Evolutionary conservation across 176 grass and related monocot genomes (phyloP).

Genomic region (barley (Hordeum vulgare)): MorexV3_pseudomolecules_assembly NC_058523.1:531813039-531813538

Average conservation of each 20-base stretch:
- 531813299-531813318: background rate
- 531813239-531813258: background rate
- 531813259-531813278: constrained; percentile 9
- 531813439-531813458: background rate
- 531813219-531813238: background rate
- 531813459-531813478: background rate
- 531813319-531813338: background rate
- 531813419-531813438: background rate
- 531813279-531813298: background rate
- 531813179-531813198: background rate
- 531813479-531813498: background rate
- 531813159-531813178: background rate
- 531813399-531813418: background rate
- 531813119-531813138: no score
- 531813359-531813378: background rate
- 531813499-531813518: background rate
- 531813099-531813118: no score
- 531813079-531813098: no score
- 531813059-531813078: no score
- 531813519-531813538: background rate
- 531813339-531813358: background rate
- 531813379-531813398: background rate
- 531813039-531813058: no score
- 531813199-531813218: background rate
- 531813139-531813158: no score